phyloP scores from a whole-genome alignment of 164 flowering plant species.

The Liriodendron chinense region DNA sequence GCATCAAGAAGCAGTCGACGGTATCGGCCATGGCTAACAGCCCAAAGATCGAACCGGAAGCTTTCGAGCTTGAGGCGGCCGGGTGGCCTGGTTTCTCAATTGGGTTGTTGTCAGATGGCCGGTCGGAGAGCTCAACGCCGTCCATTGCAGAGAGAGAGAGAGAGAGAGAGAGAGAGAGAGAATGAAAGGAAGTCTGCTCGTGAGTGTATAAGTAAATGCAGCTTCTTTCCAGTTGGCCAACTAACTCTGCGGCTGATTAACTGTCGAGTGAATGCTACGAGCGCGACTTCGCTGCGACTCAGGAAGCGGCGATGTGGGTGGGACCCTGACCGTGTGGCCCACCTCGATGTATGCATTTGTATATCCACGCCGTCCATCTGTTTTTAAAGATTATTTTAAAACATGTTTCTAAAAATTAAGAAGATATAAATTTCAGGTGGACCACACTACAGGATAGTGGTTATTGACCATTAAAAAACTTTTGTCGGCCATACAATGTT shows the following conservation, averaged over 20 bases:
- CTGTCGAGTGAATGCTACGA: background rate
- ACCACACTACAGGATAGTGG: no score
- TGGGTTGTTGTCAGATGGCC: slow-evolving; percentile 8
- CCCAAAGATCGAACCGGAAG: slow-evolving; percentile 35
- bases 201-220: background rate
- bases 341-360: no score
- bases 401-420: no score
- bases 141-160: slow-evolving; percentile 29
- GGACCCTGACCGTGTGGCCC: no score
- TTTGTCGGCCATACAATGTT: no score
- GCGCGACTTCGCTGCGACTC: no score
- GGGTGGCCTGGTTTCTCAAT: slow-evolving; percentile 12
- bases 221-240: slow-evolving; percentile 4
- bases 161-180: slow-evolving; percentile 8
- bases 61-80: slow-evolving; percentile 8
- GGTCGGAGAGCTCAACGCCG: slow-evolving; percentile 29
- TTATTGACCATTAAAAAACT: no score
- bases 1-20: slow-evolving; percentile 55
- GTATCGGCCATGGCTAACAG: slow-evolving; percentile 61
- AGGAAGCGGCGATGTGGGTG: no score
- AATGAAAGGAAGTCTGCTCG: background rate
- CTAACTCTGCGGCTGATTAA: background rate
- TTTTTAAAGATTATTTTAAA: no score
- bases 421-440: no score
- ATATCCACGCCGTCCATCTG: no score